Base-by-base conservation (phyloP, 2,329 filamentous ascomycete genomes). In the Paraconiothyrium sp. region DNA sequence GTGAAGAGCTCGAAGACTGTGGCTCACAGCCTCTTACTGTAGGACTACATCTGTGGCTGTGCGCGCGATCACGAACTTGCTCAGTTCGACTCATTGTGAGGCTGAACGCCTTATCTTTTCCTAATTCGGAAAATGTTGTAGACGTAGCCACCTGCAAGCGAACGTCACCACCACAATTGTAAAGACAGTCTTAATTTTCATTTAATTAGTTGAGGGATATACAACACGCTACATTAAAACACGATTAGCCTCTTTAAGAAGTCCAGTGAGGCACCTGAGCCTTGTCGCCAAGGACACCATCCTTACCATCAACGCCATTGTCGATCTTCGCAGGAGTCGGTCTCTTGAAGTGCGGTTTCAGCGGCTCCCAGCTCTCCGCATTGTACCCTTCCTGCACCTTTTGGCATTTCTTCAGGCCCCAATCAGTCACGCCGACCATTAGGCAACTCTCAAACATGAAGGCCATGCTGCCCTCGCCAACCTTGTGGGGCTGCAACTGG, bases 321-420 rank as follows among this genome's bases (percentile, higher is more conserved):
- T 71, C 68, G 35, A 75, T 72, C 61, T 73, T 73, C 58, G 64
- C 64, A 7, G 67, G 65, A 3, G 64, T 66, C 20, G 69, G 69
- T 58, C 70, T 66, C 67, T 71, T 76, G 59, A 84, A 85, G 58
- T 80, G 80, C 61, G 82, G 74, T 71, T 83, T 83, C 67, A 85
- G 64, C 14, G 79, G 77, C 68, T 81, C 88, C 93, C 93, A 97
- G 75, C 91, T 94, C 82, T 96, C 91, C 60, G 89, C 87, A 74
- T 88, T 93, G 73, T 95, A 96, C 59, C 86, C 86, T 67, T 88
- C 84, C 80, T 92, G 90, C 44, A 91, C 86, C 78, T 91, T 92
- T 71, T 84, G 79, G 73, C 89, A 94, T 64, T 86, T 86, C 76
- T 88, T 90, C 64, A 92, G 77, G 1, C 89, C 90, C 89, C 89